phyloP scores from a whole-genome alignment of 208 protist species.

The Trypanosoma conorhini region DNA sequence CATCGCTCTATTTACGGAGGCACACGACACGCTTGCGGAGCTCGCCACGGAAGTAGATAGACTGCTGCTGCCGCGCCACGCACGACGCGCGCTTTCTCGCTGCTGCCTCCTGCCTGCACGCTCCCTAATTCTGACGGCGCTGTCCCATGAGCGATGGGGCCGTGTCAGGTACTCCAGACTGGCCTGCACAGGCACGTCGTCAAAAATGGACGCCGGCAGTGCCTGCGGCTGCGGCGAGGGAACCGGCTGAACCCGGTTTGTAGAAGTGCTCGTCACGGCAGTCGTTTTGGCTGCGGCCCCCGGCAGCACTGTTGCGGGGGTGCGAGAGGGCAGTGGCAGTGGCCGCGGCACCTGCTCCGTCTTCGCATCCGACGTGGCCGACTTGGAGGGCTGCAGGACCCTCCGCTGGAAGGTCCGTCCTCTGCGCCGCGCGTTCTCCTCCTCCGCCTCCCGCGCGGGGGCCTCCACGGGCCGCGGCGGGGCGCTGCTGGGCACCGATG shows the following conservation, averaged over 20 bases:
- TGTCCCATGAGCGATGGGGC: slow-evolving; percentile 87
- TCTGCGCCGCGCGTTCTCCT: slow-evolving; percentile 5
- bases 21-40: slow-evolving; percentile 42
- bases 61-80: slow-evolving; percentile 26
- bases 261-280: slow-evolving; percentile 14
- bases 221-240: not conserved
- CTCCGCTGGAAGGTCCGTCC: slow-evolving; percentile 9
- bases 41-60: slow-evolving; percentile 32
- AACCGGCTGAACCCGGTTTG: not conserved
- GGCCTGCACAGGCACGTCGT: slow-evolving; percentile 71
- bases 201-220: slow-evolving; percentile 45
- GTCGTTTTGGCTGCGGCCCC: not conserved
- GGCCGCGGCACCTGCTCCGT: not conserved
- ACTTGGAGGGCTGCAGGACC: not conserved
- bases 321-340: not conserved
- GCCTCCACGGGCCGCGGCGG: not conserved
- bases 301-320: not conserved
- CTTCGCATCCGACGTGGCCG: not conserved
- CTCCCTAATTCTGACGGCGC: slow-evolving; percentile 47
- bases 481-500: not conserved
- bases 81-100: slow-evolving; percentile 36
- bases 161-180: slow-evolving; percentile 87
- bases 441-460: not conserved
- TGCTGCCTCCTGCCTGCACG: slow-evolving; percentile 37
- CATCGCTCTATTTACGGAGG: slow-evolving; percentile 24